Base-by-base conservation (phyloP, 306 rosid species). In the Mucuna pruriens region DNA sequence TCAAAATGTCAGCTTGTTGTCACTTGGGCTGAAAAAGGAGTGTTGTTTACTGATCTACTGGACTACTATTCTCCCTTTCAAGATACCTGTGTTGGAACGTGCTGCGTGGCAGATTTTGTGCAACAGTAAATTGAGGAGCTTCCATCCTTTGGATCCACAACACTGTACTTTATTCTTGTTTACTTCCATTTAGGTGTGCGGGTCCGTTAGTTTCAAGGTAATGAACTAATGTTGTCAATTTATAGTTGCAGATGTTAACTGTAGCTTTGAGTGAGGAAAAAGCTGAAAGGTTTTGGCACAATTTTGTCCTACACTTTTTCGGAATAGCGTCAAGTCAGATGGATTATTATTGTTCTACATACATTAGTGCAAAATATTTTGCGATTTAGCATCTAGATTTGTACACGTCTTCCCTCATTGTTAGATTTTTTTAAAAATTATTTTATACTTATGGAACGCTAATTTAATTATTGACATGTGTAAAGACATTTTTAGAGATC, bases 221-320 rank as follows among this genome's bases (percentile, higher is more conserved):
- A 68, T 55, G 73, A 38, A 72, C 74, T 62, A 31, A 66, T 82
- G 61, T 33, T 49, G 54, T 58, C 40, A 58, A 74, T 66, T 63
- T 74, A 16, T 66, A 79, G 87, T 69, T 74, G 81, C 74, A 84
- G 81, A 44, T 55, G 42, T 25, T 80, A 57, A 67, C 81, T 29
- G 61, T 74, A 66, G 84, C 38, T 75, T 70, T 36, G 44, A 20
- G 77, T 13, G 67, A 84, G 78, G 39, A 61, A 79, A 84, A 79
- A 26, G 74, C 78, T 84, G 81, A 66, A 75, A 46, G 87, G 80
- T 84, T 79, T 79, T 84, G 77, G 39, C 84, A 74, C 87, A 84
- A 79, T 84, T 84, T 79, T 84, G 87, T 58, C 81, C 81, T 68
- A 40, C 49, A 68, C 77, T 58, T 79, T 51, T 65, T 65, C 57